Evolutionary conservation across 371 early-diverging fungal genomes (phyloP).

Genomic region (Apophysomyces elegans): DNA sequence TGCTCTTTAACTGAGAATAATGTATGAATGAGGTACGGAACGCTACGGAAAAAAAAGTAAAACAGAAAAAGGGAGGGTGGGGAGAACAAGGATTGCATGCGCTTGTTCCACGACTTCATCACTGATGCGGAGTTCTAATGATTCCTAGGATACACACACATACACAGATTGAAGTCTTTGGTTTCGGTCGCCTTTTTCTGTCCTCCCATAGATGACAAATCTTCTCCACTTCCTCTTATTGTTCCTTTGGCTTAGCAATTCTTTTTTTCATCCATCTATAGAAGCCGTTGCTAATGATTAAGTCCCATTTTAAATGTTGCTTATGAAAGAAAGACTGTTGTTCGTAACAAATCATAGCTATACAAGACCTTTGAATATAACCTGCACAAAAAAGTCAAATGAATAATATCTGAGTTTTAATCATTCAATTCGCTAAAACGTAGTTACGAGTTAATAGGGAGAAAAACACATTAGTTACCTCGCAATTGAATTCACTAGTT

Average conservation of each 20-base stretch:
- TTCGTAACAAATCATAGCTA: neutral
- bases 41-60: constrained; percentile 11
- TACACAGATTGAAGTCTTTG: no score
- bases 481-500: no score
- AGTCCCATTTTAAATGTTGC: constrained; percentile 8
- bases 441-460: no score
- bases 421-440: no score
- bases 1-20: constrained; percentile 16
- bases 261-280: neutral
- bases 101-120: constrained; percentile 1
- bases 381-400: no score
- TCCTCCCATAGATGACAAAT: no score
- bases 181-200: no score
- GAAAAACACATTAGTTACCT: no score
- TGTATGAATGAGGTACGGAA: constrained; percentile 11
- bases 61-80: constrained; percentile 11
- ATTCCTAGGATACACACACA: neutral
- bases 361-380: no score
- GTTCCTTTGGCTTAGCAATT: neutral
- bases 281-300: neutral
- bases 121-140: neutral
- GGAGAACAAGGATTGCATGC: constrained; percentile 4
- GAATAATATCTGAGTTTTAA: no score
- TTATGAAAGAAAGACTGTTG: neutral
- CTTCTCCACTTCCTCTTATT: neutral